Base-by-base conservation (phyloP, 2,329 filamentous ascomycete species). In the Colletotrichum paranaense region DNA sequence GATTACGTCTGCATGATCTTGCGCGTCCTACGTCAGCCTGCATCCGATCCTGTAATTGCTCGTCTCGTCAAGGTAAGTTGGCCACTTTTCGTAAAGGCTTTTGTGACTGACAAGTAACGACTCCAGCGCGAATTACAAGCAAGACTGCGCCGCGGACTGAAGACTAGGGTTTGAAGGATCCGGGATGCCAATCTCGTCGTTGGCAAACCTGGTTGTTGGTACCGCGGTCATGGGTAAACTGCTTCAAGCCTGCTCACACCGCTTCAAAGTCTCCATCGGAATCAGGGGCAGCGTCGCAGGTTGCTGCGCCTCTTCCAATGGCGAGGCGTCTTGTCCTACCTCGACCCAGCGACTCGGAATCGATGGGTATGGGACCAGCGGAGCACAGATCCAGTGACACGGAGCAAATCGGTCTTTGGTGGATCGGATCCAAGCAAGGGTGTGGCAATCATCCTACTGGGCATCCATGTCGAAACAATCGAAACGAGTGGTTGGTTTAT, bases 391-490 rank as follows among this genome's bases (percentile, higher is more conserved):
- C 28, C n/a, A 16, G 42, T 19, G 42, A 49, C 46, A 38, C 22
- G 60, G 46, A 22, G n/a, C 46, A 53, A 19, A 53, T 53, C 42
- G 12, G 60, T 14, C n/a, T n/a, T 35, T 53, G 28, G 46, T 63
- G 60, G 60, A 63, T 35, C 60, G 19, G 28, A 63, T 63, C n/a
- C 12, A 53, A 35, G 28, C 46, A 52, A 49, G 46, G 62, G 35
- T 55, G 46, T 24, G n/a, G 12, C 8, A 49, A 49, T 49, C 42
- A 63, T 19, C 9, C 14, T 52, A n/a, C 8, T 32, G 42, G 46
- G 46, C 32, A 24, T 9, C 46, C n/a, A 26, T 55, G 12, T 38
- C 35, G 16, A 14, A 14, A 42, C 19, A 53, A 12, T 12, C 16
- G 52, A 22, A 22, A 49, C 19, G 42, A 49, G 42, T 49, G 19